These are phyloP conservation scores for Oleoguttula mirabilis DNA, from an alignment of 495 filamentous ascomycete genomes.

Conservation along the genomic window DNA sequence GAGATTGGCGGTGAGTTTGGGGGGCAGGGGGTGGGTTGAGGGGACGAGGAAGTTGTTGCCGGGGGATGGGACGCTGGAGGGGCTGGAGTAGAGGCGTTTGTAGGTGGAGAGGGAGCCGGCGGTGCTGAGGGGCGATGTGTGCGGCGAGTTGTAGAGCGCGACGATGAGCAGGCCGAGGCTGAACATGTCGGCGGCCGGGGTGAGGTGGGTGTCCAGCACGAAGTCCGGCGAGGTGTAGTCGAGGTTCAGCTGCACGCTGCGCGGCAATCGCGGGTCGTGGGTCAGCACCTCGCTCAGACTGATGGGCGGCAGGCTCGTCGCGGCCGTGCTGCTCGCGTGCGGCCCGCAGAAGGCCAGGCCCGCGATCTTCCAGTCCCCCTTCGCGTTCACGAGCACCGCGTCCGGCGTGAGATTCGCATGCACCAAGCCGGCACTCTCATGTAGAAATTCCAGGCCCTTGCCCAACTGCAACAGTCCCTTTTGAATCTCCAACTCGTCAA, in stretches of 20 bases:
- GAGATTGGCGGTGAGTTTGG: constrained; percentile 58
- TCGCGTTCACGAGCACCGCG: constrained; percentile 86
- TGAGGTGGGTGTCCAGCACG: constrained; percentile 72
- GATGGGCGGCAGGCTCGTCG: constrained; percentile 59
- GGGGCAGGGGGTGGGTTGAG: constrained; percentile 63
- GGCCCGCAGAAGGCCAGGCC: constrained; percentile 82
- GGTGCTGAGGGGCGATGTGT: constrained; percentile 70
- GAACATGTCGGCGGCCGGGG: constrained; percentile 75
- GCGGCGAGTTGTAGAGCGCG: constrained; percentile 85
- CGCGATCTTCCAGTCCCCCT: constrained; percentile 97
- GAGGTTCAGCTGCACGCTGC: constrained; percentile 73
- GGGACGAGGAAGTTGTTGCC: constrained; percentile 63
- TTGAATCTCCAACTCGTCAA: constrained; percentile 95
- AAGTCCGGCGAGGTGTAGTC: constrained; percentile 95
- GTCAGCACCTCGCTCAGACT: constrained; percentile 74
- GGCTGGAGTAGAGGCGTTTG: constrained; percentile 64
- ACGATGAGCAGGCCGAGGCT: constrained; percentile 80
- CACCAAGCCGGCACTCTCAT: constrained; percentile 87
- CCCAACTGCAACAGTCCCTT: constrained; percentile 87
- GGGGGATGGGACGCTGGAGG: constrained; percentile 61
- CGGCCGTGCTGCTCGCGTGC: constrained; percentile 53
- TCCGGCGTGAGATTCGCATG: constrained; percentile 93
- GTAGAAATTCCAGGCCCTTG: constrained; percentile 89
- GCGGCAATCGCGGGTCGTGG: constrained; percentile 70
- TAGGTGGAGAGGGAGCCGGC: constrained; percentile 67